Evolutionary conservation across 2,329 filamentous ascomycete species (phyloP).

Genomic region (Calonectria naviculata): DNA sequence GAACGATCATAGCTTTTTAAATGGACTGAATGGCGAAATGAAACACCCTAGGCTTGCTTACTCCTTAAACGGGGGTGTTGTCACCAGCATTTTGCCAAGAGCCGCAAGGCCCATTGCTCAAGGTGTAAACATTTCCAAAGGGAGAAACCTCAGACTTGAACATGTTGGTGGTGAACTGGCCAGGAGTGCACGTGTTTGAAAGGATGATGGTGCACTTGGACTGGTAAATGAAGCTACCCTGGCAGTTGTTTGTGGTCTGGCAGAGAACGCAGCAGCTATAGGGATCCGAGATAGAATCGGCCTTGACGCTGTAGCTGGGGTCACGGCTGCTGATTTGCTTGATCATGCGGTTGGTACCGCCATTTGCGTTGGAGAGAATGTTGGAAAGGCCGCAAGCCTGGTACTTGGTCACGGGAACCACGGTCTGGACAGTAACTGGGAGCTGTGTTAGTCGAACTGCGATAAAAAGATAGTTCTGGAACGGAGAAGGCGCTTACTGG

Average conservation of each 20-base stretch:
- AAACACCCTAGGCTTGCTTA: no score
- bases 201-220: not conserved
- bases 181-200: not conserved
- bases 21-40: not conserved
- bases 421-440: not conserved
- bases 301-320: not conserved
- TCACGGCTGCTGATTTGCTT: not conserved
- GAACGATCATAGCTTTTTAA: not conserved
- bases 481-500: not conserved
- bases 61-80: not conserved
- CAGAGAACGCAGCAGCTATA: not conserved
- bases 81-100: not conserved
- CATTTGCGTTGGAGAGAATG: not conserved
- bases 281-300: not conserved
- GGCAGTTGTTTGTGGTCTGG: not conserved
- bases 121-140: not conserved
- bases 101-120: not conserved
- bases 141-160: not conserved
- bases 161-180: not conserved
- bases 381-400: not conserved
- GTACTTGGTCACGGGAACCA: not conserved
- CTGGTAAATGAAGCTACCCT: not conserved
- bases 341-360: not conserved
- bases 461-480: not conserved
- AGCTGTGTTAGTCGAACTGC: not conserved